Base-by-base conservation (phyloP, 441 rosid species). In the Adansonia grandidieri region DNA sequence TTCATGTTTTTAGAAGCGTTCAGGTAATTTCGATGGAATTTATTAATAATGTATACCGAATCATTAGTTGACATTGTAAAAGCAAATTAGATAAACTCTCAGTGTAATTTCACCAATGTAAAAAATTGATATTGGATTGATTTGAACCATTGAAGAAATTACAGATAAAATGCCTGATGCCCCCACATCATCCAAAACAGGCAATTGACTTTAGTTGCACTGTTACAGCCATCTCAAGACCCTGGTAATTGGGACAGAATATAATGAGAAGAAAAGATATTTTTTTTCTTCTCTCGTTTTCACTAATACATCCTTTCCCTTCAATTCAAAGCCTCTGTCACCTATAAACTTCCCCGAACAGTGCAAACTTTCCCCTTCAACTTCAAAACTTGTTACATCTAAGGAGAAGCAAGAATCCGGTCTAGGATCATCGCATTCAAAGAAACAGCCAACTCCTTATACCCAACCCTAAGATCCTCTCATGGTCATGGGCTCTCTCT, bases 401-500 rank as follows among this genome's bases (percentile, higher is more conserved):
- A 71, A 6, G 14, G 19, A 45, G 54, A 73, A 73, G 56, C 77
- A 77, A 77, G 56, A 51, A 71, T 60, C 80, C 64, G 65, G 71
- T 63, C 79, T 58, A 22, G 71, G 74, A 60, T 51, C 22, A 65
- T 24, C 44, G 64, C 63, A 65, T 68, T 66, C 71, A 19, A 13
- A 24, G n/a, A 65, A 79, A 37, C 69, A 45, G 44, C 40, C 79
- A 45, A 7, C 76, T 50, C 47, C 51, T 51, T 72, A n/a, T 85
- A 76, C n/a, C 61, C 70, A 60, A 78, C 65, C 9, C 77, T 65
- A 44, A 74, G 57, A 51, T 63, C 70, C 76, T 82, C 86, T 77
- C 62, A 93, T 93, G 96, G 93, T 77, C 62, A 93, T 93, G 96
- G 93, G 88, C 61, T 84, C 84, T 80, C 57, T 80, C 56, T 85